Conservation (phyloP, 495 filamentous ascomycete species). For the Staphylotrichum tortipilum region DNA sequence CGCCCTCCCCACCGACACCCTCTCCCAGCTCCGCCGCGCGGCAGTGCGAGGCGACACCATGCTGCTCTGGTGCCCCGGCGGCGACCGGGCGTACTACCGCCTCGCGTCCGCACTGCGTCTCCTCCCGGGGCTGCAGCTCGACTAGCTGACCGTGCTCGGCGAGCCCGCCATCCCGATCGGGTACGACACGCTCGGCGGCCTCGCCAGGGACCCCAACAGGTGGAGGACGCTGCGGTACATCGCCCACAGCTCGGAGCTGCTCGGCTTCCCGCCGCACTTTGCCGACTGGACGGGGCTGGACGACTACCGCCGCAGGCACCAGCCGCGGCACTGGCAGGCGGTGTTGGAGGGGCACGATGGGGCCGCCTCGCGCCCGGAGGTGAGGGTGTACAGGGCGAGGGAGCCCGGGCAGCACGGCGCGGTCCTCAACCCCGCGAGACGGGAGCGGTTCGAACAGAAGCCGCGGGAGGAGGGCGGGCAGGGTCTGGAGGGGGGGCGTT, state of each 20-base stretch:
- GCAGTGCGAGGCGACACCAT: not conserved
- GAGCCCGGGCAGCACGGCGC: not conserved
- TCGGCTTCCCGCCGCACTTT: not conserved
- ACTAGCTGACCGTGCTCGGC: slow-evolving; percentile 1
- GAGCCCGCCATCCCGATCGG: not conserved
- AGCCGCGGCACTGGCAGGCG: not conserved
- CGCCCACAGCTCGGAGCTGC: not conserved
- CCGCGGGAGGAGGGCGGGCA: not conserved
- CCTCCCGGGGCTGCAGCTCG: slow-evolving; percentile 1
- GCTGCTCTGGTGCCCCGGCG: not conserved
- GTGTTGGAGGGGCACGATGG: not conserved
- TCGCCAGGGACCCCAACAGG: not conserved
- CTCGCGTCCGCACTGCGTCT: not conserved
- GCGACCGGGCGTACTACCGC: not conserved
- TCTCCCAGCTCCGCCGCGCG: not conserved
- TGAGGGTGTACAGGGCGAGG: not conserved
- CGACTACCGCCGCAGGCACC: not conserved
- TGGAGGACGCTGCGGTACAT: slow-evolving; percentile 4
- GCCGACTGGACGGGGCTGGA: too few relatives aligned
- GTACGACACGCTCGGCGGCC: not conserved
- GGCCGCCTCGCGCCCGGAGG: not conserved
- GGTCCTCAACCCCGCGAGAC: not conserved
- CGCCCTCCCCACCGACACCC: not conserved
- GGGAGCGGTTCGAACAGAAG: not conserved
- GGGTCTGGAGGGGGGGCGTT: not conserved